phyloP scores from a whole-genome alignment of 2,329 filamentous ascomycete species.

The Zalaria sp. region DNA sequence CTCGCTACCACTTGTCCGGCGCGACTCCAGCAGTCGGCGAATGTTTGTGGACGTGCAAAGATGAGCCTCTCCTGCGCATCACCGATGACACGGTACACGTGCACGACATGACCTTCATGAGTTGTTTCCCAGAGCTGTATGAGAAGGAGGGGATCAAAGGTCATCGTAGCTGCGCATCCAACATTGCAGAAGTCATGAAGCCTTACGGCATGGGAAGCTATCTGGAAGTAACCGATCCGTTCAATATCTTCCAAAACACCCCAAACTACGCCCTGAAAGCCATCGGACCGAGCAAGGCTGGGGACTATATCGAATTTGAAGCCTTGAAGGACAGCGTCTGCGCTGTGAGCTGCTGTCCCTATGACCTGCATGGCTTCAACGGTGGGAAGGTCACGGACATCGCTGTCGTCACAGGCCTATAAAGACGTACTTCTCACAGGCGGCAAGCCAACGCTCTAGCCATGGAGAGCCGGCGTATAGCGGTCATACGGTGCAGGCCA shows the following conservation, averaged over 20 bases:
- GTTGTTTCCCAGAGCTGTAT: conserved; percentile 25
- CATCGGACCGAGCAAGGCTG: conserved; percentile 21
- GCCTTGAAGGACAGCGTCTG: conserved; percentile 20
- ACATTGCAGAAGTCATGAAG: conserved; percentile 24
- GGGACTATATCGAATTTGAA: conserved; percentile 25
- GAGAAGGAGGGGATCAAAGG: conserved; percentile 15
- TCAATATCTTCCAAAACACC: conserved; percentile 28
- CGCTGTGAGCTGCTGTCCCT: conserved; percentile 24
- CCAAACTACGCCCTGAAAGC: conserved; percentile 23
- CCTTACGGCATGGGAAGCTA: conserved; percentile 19
- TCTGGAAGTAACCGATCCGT: conserved; percentile 22
- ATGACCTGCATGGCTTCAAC: conserved; percentile 23
- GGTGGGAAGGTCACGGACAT: conserved; percentile 25
- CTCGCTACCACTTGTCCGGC: conserved; percentile 22
- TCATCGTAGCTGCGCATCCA: conserved; percentile 23
- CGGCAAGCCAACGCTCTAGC: too few species aligned
- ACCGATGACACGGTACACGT: conserved; percentile 23
- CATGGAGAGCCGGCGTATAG: too few species aligned
- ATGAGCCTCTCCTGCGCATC: conserved; percentile 21
- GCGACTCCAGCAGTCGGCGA: conserved; percentile 22
- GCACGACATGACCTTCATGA: conserved; percentile 27
- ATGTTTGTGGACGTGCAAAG: conserved; percentile 22
- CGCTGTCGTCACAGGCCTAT: conserved; percentile 16
- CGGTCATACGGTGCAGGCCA: too few species aligned
- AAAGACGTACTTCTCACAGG: background rate